Percentiles rank a stretch among this genome's conserved stretches.
These are phyloP conservation scores for Scortechinia acanthostroma DNA, from an alignment of 2,329 filamentous ascomycete genomes.

Conservation along the genomic window DNA sequence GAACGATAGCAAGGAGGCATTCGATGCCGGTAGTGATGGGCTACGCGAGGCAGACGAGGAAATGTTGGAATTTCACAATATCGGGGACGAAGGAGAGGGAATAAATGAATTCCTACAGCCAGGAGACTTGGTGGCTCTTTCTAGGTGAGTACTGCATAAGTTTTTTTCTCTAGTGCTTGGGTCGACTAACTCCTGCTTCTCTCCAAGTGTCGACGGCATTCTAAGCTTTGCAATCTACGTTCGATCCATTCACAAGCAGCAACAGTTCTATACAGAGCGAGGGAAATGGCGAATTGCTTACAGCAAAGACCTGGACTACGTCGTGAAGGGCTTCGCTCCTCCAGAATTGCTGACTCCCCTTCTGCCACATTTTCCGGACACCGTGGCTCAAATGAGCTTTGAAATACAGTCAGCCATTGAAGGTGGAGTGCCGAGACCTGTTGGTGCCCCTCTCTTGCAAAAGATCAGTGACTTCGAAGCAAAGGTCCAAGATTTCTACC, in stretches of 20 bases:
- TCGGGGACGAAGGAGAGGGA: background rate
- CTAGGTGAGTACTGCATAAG: too few species aligned
- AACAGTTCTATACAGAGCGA: slow-evolving; percentile 29
- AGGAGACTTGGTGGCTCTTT: background rate
- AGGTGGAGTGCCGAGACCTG: slow-evolving; percentile 26
- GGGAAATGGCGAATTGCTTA: slow-evolving; percentile 30
- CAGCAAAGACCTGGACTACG: slow-evolving; percentile 31
- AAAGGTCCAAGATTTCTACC: slow-evolving; percentile 20
- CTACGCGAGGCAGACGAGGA: background rate
- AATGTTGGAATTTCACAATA: background rate
- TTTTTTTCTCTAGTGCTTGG: too few species aligned
- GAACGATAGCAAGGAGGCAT: background rate
- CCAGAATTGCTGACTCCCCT: slow-evolving; percentile 26
- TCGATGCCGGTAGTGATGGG: background rate
- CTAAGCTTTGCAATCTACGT: slow-evolving; percentile 24
- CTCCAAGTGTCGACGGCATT: background rate
- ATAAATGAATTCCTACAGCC: background rate
- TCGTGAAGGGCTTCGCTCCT: slow-evolving; percentile 36
- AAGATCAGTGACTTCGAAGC: slow-evolving; percentile 21
- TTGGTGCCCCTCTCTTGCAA: slow-evolving; percentile 21
- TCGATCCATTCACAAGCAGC: slow-evolving; percentile 24
- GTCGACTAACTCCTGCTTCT: too few species aligned
- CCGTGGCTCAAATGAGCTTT: slow-evolving; percentile 11
- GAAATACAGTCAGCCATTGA: slow-evolving; percentile 23
- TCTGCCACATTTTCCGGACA: slow-evolving; percentile 18